Conservation (phyloP, 352 stramenopile species). For the Pythium dissotocum region DNA sequence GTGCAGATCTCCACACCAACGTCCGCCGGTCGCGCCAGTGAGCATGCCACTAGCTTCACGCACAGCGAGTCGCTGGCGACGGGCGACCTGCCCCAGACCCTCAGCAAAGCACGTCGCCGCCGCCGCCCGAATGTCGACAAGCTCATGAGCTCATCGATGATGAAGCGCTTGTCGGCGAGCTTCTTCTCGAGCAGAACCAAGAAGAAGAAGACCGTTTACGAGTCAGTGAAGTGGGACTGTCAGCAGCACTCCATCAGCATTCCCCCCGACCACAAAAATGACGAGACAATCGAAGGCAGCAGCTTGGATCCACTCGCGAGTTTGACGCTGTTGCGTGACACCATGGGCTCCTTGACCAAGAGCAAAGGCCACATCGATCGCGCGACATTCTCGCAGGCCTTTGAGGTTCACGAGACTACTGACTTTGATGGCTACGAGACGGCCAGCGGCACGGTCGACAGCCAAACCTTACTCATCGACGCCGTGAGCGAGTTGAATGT, state of each 20-base stretch:
- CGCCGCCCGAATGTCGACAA: conserved; percentile 60
- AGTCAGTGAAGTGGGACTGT: conserved; percentile 65
- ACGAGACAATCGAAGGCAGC: not conserved
- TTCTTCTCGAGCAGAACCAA: conserved; percentile 36
- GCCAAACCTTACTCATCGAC: conserved; percentile 78
- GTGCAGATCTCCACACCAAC: conserved; percentile 63
- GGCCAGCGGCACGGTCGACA: conserved; percentile 55
- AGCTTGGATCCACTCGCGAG: conserved; percentile 52
- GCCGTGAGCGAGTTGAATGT: conserved; percentile 77
- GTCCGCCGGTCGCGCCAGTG: conserved; percentile 24
- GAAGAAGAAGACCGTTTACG: too few species aligned
- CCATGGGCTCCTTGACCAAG: conserved; percentile 64
- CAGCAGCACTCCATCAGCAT: conserved; percentile 66
- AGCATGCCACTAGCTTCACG: conserved; percentile 50
- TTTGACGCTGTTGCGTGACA: conserved; percentile 63
- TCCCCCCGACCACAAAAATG: conserved; percentile 41
- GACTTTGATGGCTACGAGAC: conserved; percentile 59
- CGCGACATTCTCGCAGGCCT: conserved; percentile 71
- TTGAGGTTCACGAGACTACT: conserved; percentile 50
- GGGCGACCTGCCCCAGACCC: conserved; percentile 34
- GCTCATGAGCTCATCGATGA: conserved; percentile 65
- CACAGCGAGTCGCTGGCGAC: conserved; percentile 53
- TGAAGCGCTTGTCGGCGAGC: conserved; percentile 45
- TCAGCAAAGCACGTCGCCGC: conserved; percentile 38
- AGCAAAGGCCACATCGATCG: conserved; percentile 67